Evolutionary conservation across 2,329 filamentous ascomycete species (phyloP), one percentile per base, ranked within the genome.

Genomic region (Setomelanomma holmii): DNA sequence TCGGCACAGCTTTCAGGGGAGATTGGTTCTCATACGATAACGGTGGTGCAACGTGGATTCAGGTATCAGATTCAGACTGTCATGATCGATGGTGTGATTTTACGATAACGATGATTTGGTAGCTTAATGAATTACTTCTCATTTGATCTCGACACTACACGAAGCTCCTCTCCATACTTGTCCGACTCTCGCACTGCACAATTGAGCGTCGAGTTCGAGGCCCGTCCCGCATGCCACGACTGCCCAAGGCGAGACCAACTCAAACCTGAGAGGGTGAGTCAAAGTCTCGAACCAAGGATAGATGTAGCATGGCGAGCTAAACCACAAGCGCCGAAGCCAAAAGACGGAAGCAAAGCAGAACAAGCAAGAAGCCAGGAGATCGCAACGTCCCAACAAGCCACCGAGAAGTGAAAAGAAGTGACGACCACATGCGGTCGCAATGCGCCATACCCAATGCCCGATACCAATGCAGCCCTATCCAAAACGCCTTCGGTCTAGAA

Each of bases 221-320:
- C n/a, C n/a, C n/a, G n/a, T n/a, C n/a, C n/a, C n/a, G n/a, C n/a
- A n/a, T n/a, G n/a, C n/a, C n/a, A n/a, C n/a, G n/a, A n/a, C 27
- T 14, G 27, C 14, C 27, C 10, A 6, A 30, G 39, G 50, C 46
- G 51, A 58, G 43, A 41, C 55, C 52, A 58, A 58, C 55, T 58
- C 55, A 3, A 58, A 53, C 49, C 52, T 39, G 16, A 6, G 35
- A 38, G 11, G 46, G 52, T 38, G 55, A 58, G 55, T 58, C 55
- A 19, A 58, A 36, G 55, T 44, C 52, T 45, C 49, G 12, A 48
- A 17, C 14, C 35, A 36, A 4, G 40, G 27, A 33, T 16, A 1
- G 7, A 6, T 20, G 14, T 33, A n/a, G 11, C 23, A 50, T 17
- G 33, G 14, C n/a, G 16, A n/a, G 8, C 17, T 16, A 24, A 42